Base-by-base conservation (phyloP, 169 alveolate genomes). In the Cryptosporidium ubiquitum region DNA sequence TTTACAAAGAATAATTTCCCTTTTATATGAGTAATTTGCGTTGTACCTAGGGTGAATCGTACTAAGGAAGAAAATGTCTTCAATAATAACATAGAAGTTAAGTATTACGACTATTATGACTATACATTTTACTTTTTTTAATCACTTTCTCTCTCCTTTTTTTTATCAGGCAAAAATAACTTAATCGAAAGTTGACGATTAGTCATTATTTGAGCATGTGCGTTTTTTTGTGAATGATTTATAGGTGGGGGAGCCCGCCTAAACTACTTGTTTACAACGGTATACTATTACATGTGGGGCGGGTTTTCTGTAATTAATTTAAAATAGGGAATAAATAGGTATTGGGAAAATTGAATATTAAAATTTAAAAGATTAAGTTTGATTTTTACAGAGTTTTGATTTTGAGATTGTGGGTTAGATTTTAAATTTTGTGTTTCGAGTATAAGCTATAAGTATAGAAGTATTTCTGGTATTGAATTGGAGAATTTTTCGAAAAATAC, bases 1-100 rank as follows among this genome's bases (percentile, higher is more conserved):
- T 35, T 10, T 79, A 20, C 39, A 64, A 16, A 79, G 57, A 58
- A 49, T 79, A 5, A 12, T 79, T 64, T 58, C 73, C 40, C 58
- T 58, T 18, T 29, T 73, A 37, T 35, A 73, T 70, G 49, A 70
- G 37, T 55, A 55, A 55, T 26, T 55, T 20, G 14, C 14, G 37
- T 14, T 26, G n/a, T 23, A 20, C 18, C 29, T 9, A n/a, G 37
- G 18, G 29, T 23, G 12, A 55, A 55, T 55, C 16, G 9, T 26
- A 2, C 16, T 35, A 31, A 1, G 29, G 14, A 23, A 23, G 66
- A 55, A n/a, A 55, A 55, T 1, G 37, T 26, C 55, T 47, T 47
- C 55, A 47, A 44, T 47, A 14, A 47, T 14, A 47, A 47, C 55
- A 3, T 44, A 47, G 16, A 47, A 14, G 55, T 47, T 47, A 14